Evolutionary conservation across 805 yeast species (phyloP).

Genomic region (Schizosaccharomyces osmophilus): DNA sequence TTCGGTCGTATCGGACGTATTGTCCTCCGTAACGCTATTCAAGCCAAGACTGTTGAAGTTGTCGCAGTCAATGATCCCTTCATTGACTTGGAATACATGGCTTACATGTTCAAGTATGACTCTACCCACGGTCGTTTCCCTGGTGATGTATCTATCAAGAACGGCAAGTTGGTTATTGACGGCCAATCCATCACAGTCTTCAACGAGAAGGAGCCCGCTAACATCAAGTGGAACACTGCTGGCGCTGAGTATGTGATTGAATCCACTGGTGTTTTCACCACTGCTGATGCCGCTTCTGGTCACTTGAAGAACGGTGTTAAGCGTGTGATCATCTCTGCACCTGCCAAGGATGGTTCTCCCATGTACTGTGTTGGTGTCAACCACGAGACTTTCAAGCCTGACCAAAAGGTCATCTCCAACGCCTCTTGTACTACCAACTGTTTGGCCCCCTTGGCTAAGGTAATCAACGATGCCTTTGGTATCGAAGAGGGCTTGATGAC

Average conservation of each 20-base stretch:
- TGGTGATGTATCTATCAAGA: conserved; percentile 36
- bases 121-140: conserved; percentile 71
- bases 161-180: conserved; percentile 36
- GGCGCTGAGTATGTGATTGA: conserved; percentile 68
- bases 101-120: conserved; percentile 88
- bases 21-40: conserved; percentile 56
- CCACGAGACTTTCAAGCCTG: conserved; percentile 51
- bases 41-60: conserved; percentile 50
- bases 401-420: conserved; percentile 57
- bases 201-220: conserved; percentile 67
- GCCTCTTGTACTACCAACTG: conserved; percentile 94
- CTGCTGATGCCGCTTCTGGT: conserved; percentile 51
- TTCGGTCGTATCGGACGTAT: conserved; percentile 88
- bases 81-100: conserved; percentile 72
- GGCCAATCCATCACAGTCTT: conserved; percentile 41
- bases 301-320: conserved; percentile 82
- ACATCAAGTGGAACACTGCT: conserved; percentile 65
- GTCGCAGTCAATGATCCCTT: conserved; percentile 83
- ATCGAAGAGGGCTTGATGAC: conserved; percentile 86
- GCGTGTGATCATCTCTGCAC: conserved; percentile 86
- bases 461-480: conserved; percentile 62
- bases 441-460: conserved; percentile 83
- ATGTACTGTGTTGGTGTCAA: conserved; percentile 89
- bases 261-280: conserved; percentile 88
- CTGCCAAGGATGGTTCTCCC: conserved; percentile 66